Base-by-base conservation (phyloP, 164 flowering plant species). In the Stephania yunnanensis region DNA sequence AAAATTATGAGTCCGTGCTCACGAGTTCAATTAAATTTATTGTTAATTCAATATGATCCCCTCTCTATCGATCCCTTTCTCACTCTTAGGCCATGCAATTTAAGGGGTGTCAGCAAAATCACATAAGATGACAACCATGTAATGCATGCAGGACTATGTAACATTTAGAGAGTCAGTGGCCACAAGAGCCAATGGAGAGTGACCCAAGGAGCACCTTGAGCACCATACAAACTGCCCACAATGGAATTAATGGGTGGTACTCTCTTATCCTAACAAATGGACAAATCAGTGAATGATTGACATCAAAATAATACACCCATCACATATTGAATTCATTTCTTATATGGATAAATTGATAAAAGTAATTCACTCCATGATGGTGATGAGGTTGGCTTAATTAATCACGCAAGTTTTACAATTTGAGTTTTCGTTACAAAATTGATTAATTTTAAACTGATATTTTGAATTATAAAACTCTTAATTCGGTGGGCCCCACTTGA, bases 81-180 rank as follows among this genome's bases (percentile, higher is more conserved):
- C 64, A 12, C n/a, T 58, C 64, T 58, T n/a, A 58, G 22, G 7
- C 65, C 65, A 6, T 15, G 8, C 65, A 50, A 50, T 50, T 10
- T 10, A 50, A 50, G 55, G 55, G 12, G 10, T 8, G 13, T 50
- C 55, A 50, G n/a, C 22, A 58, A 58, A 58, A 58, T 58, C 5
- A 58, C 65, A 58, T 25, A 58, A 61, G 25, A 61, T 17, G 66
- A 61, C 20, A 61, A 61, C 66, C 66, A 61, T 61, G 66, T 61
- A 61, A 61, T 61, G 9, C 66, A n/a, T 61, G 66, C 20, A 17
- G 66, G 25, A n/a, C 66, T 36, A 61, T 61, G 66, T 20, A 61
- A 20, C 66, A 61, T 61, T 17, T 61, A 36, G 61, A 22, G 66
- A 25, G 29, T 61, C 25, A 61, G 66, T 36, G 66, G 22, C 64